phyloP scores from a whole-genome alignment of 2,329 filamentous ascomycete genomes.

The Clonostachys chloroleuca region DNA sequence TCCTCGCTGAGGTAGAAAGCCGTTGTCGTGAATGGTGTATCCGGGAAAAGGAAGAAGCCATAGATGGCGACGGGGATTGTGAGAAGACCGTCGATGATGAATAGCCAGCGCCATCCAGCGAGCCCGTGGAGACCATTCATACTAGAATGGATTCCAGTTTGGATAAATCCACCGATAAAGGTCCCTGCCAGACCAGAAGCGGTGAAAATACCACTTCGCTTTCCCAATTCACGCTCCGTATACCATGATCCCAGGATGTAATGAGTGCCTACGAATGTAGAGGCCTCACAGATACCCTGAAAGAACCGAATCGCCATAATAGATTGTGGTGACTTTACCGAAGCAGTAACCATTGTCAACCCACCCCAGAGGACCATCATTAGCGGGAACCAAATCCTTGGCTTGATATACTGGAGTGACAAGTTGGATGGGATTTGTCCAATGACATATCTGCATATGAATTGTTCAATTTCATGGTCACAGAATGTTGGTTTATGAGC shows the following conservation, averaged over 20 bases:
- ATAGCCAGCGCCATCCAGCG: conserved; percentile 39
- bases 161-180: conserved; percentile 37
- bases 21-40: conserved; percentile 16
- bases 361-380: conserved; percentile 63
- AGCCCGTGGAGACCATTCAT: conserved; percentile 33
- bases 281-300: conserved; percentile 29
- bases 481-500: too few relatives aligned
- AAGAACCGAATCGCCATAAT: conserved; percentile 36
- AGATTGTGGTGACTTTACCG: conserved; percentile 20
- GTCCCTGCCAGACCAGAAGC: conserved; percentile 34
- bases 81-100: conserved; percentile 34
- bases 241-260: conserved; percentile 36
- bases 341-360: conserved; percentile 31
- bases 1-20: conserved; percentile 3
- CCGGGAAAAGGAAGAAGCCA: conserved; percentile 22
- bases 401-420: conserved; percentile 55
- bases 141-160: conserved; percentile 32
- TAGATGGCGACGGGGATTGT: conserved; percentile 18
- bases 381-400: conserved; percentile 57
- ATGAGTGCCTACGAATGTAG: conserved; percentile 25
- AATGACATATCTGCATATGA: conserved; percentile 30
- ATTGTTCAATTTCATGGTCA: not conserved
- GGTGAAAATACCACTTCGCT: conserved; percentile 35
- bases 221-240: conserved; percentile 30
- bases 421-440: conserved; percentile 60